Conservation (phyloP, 306 rosid genomes). For the Luffa aegyptiaca region DNA sequence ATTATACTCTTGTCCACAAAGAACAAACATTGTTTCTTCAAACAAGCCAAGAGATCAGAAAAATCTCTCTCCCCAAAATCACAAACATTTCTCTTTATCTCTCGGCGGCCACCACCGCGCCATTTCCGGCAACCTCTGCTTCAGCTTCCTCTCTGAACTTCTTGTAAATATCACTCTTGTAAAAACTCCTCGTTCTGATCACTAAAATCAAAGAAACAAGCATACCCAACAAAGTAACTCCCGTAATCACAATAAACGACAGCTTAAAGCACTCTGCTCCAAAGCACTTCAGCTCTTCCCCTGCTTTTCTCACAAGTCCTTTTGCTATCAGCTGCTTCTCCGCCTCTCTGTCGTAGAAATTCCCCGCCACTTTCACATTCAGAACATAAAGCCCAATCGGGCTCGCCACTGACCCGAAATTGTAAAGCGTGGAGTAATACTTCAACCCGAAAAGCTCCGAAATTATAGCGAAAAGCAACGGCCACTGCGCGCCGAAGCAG, state of each 20-base stretch:
- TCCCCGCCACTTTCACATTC: slow-evolving; percentile 21
- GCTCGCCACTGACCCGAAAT: slow-evolving; percentile 16
- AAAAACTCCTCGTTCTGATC: slow-evolving; percentile 34
- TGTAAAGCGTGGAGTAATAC: slow-evolving; percentile 17
- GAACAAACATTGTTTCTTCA: not conserved
- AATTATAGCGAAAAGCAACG: slow-evolving; percentile 14
- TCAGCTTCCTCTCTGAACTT: slow-evolving; percentile 27
- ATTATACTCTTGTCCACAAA: not conserved
- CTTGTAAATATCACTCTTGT: slow-evolving; percentile 35
- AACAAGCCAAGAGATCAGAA: not conserved
- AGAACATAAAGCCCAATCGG: slow-evolving; percentile 23
- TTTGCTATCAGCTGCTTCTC: slow-evolving; percentile 12
- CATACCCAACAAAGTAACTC: slow-evolving; percentile 28
- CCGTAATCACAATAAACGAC: slow-evolving; percentile 37
- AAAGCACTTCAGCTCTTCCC: slow-evolving; percentile 15
- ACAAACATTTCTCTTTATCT: not conserved
- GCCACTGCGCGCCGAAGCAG: slow-evolving; percentile 20
- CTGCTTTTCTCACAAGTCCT: not conserved
- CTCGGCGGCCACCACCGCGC: not conserved
- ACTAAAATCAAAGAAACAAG: slow-evolving; percentile 35
- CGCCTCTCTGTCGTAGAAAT: slow-evolving; percentile 21
- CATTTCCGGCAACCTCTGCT: slow-evolving; percentile 1
- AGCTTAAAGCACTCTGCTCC: slow-evolving; percentile 16
- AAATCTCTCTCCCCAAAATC: not conserved
- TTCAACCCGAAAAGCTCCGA: slow-evolving; percentile 26